Evolutionary conservation across 768 basidiomycete species (phyloP).

Genomic region (Neoboletus brunneissimus): DNA sequence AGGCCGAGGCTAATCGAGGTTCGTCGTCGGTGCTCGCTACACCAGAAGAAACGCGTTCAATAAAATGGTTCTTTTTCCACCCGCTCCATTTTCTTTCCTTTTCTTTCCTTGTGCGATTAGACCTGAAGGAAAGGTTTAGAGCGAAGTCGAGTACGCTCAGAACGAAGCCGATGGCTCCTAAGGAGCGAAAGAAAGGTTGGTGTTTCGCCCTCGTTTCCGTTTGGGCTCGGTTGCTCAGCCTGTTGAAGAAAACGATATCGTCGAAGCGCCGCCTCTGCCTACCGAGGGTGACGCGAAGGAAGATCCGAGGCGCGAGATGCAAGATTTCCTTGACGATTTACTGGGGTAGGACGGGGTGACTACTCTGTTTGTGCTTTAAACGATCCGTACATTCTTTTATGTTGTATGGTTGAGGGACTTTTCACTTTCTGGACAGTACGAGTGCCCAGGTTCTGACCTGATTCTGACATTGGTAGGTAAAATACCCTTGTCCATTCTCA

Average conservation of each 20-base stretch:
- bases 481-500: not conserved
- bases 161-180: constrained; percentile 33
- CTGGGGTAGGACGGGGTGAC: constrained; percentile 34
- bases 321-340: constrained; percentile 70
- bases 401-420: not conserved
- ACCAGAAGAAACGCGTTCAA: no score
- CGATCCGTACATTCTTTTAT: not conserved
- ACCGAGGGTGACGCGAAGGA: constrained; percentile 34
- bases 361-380: not conserved
- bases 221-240: not conserved
- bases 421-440: not conserved
- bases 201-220: constrained; percentile 6
- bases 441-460: not conserved
- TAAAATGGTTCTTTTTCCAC: not conserved
- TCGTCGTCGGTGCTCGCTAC: constrained; percentile 8
- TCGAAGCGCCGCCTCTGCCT: constrained; percentile 57
- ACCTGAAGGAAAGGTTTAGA: constrained; percentile 57
- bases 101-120: constrained; percentile 31
- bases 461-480: not conserved
- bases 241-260: constrained; percentile 30
- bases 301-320: constrained; percentile 55
- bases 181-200: constrained; percentile 40
- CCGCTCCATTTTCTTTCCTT: not conserved
- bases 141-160: constrained; percentile 51
- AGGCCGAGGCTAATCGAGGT: constrained; percentile 78